Evolutionary conservation across 306 rosid species (phyloP).

Genomic region (Mimosa bimucronata): DNA sequence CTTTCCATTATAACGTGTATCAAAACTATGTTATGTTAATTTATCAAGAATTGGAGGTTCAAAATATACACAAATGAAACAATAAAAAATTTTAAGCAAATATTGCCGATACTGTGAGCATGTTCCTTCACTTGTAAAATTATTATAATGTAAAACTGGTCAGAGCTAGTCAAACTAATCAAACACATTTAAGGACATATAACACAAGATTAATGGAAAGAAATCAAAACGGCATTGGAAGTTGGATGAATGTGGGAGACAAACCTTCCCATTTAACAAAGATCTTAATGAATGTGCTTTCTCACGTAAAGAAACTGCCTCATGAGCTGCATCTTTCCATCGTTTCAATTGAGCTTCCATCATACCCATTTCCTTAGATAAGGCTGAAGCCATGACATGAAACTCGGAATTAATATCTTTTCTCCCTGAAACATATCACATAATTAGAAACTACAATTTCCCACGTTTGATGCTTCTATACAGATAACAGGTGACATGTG

Average conservation of each 20-base stretch:
- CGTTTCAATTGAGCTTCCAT: conserved; percentile 89
- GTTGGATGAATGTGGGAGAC: conserved; percentile 24
- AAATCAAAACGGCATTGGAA: conserved; percentile 31
- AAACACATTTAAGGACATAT: conserved; percentile 29
- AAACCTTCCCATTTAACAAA: conserved; percentile 66
- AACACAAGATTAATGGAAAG: conserved; percentile 18
- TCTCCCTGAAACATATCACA: conserved; percentile 69
- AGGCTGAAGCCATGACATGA: conserved; percentile 86
- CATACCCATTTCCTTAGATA: conserved; percentile 96
- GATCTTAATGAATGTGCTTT: conserved; percentile 66
- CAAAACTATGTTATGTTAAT: neutral
- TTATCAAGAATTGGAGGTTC: neutral
- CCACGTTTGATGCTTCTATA: conserved; percentile 33
- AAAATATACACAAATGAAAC: neutral
- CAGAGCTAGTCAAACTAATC: conserved; percentile 27
- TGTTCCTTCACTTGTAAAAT: neutral
- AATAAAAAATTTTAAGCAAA: neutral
- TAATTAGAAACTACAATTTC: conserved; percentile 46
- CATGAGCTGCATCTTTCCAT: conserved; percentile 90
- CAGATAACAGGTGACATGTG: conserved; percentile 34
- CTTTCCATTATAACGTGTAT: neutral
- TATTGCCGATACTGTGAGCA: neutral
- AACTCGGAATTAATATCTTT: conserved; percentile 90
- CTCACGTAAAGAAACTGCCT: conserved; percentile 74
- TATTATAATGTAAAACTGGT: conserved; percentile 5